phyloP scores from a whole-genome alignment of 2,329 filamentous ascomycete species.

The Aotearoamyces nothofagi region DNA sequence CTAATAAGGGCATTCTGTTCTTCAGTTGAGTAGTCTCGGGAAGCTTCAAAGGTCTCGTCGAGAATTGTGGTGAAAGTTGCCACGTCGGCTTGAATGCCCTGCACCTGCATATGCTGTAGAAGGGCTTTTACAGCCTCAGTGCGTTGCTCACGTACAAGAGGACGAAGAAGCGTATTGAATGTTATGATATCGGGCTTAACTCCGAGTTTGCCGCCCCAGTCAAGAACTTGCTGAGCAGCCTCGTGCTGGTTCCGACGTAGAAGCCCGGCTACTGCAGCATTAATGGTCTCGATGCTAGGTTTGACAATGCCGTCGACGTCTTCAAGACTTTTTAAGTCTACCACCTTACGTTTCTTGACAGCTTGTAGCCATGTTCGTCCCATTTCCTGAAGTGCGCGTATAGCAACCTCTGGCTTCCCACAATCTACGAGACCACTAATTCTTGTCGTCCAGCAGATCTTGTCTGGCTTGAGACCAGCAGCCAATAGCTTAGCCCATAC shows the following conservation, averaged over 20 bases:
- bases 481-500: slow-evolving; percentile 51
- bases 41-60: slow-evolving; percentile 34
- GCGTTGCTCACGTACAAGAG: slow-evolving; percentile 35
- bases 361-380: slow-evolving; percentile 34
- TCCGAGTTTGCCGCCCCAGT: slow-evolving; percentile 25
- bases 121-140: slow-evolving; percentile 32
- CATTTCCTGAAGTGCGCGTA: slow-evolving; percentile 54
- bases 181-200: slow-evolving; percentile 31
- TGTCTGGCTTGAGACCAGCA: slow-evolving; percentile 45
- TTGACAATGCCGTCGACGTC: slow-evolving; percentile 27
- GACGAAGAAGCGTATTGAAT: slow-evolving; percentile 56
- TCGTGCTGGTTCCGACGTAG: slow-evolving; percentile 30
- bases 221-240: slow-evolving; percentile 36
- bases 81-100: slow-evolving; percentile 41
- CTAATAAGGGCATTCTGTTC: slow-evolving; percentile 36
- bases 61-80: slow-evolving; percentile 62
- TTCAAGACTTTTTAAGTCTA: slow-evolving; percentile 8
- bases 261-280: slow-evolving; percentile 52
- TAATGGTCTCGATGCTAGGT: slow-evolving; percentile 50
- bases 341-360: slow-evolving; percentile 9
- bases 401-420: slow-evolving; percentile 35
- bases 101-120: slow-evolving; percentile 40
- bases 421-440: slow-evolving; percentile 49
- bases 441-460: slow-evolving; percentile 52
- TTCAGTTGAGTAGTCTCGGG: slow-evolving; percentile 24